Evolutionary conservation across 768 basidiomycete genomes (phyloP).

Genomic region (Pisolithus orientalis): DNA sequence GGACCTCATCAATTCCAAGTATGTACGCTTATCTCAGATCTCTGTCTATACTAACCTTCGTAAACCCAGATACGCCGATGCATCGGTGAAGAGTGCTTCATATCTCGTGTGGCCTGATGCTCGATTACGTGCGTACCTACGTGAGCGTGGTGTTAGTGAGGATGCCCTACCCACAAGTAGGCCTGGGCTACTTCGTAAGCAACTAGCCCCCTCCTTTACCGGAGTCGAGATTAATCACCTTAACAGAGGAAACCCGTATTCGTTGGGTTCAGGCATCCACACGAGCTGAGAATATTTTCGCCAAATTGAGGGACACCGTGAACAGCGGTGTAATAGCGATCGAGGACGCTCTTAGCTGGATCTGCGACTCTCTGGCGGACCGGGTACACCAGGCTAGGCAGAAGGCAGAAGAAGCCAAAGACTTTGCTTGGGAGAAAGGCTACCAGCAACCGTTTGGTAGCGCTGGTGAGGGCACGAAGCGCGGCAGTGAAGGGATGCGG

Average conservation of each 20-base stretch:
- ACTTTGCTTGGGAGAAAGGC: constrained; percentile 14
- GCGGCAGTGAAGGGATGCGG: constrained; percentile 17
- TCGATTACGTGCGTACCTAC: constrained; percentile 81
- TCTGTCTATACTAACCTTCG: neutral
- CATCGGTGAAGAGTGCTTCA: constrained; percentile 38
- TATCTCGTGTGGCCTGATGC: constrained; percentile 94
- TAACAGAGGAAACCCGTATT: constrained; percentile 69
- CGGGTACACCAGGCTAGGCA: constrained; percentile 19
- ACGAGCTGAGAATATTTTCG: constrained; percentile 51
- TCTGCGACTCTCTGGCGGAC: constrained; percentile 6
- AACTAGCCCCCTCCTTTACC: neutral
- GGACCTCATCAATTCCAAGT: constrained; percentile 68
- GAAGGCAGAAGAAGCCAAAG: constrained; percentile 21
- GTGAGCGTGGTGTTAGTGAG: constrained; percentile 70
- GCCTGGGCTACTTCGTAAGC: constrained; percentile 72
- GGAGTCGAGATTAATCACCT: neutral
- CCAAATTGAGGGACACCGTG: constrained; percentile 59
- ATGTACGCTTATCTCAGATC: constrained; percentile 37
- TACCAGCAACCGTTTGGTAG: constrained; percentile 17
- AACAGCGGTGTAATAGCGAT: constrained; percentile 62
- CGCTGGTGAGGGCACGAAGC: constrained; percentile 15
- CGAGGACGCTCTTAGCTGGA: constrained; percentile 45
- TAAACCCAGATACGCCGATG: constrained; percentile 46
- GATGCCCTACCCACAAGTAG: constrained; percentile 56
- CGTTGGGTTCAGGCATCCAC: constrained; percentile 67